Evolutionary conservation across 2,329 filamentous ascomycete genomes (phyloP).

Genomic region (Cryphonectria radicalis): DNA sequence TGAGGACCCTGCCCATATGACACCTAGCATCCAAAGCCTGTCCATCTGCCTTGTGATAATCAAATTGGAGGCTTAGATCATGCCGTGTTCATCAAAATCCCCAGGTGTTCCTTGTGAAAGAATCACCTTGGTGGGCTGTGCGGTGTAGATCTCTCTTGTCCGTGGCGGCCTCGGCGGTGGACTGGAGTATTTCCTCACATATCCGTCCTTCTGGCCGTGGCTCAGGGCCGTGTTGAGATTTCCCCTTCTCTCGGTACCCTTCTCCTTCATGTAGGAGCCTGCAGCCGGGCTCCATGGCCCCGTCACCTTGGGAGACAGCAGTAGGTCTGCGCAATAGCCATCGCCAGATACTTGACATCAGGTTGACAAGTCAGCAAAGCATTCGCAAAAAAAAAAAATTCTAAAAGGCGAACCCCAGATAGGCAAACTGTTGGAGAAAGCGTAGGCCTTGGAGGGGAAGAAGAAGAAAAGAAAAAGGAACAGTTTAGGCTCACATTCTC

Average conservation of each 20-base stretch:
- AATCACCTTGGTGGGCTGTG: background rate
- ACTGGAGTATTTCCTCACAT: background rate
- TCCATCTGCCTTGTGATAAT: background rate
- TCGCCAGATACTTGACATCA: background rate
- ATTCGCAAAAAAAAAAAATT: background rate
- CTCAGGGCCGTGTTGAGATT: background rate
- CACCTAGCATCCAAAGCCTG: background rate
- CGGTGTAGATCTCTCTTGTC: background rate
- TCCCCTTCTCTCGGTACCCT: background rate
- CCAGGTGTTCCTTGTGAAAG: background rate
- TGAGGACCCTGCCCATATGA: background rate
- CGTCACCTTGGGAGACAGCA: background rate
- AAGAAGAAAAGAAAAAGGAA: too few relatives aligned
- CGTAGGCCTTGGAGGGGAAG: background rate
- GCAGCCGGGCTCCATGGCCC: background rate
- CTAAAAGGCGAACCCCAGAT: background rate
- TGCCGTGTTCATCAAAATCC: constrained; percentile 13
- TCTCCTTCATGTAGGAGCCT: background rate
- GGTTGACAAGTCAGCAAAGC: background rate
- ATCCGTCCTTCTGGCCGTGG: background rate
- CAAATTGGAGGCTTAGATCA: background rate
- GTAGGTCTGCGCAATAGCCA: background rate
- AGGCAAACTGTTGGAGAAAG: background rate
- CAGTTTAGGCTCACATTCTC: background rate
- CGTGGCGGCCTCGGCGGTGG: background rate